Evolutionary conservation across 805 yeast genomes (phyloP).

Genomic region (Isabelozyma rhagii): DNA sequence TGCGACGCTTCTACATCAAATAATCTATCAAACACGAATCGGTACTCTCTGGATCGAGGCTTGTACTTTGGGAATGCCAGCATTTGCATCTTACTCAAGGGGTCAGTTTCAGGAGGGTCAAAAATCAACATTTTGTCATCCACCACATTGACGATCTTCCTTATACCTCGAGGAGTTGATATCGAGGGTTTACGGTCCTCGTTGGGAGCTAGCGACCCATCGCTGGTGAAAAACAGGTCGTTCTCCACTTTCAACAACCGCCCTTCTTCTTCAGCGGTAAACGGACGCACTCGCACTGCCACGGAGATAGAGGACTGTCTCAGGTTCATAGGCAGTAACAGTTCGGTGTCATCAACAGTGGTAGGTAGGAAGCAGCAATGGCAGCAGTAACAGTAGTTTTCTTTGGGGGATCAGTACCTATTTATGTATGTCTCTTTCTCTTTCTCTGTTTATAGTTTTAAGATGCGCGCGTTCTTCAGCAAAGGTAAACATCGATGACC

Average conservation of each 20-base stretch:
- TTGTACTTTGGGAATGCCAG: slow-evolving; percentile 37
- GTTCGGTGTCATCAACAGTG: no score
- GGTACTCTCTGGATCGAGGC: slow-evolving; percentile 62
- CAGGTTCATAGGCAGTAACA: background rate
- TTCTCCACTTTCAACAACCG: slow-evolving; percentile 41
- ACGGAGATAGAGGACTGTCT: slow-evolving; percentile 65
- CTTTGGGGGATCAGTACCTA: no score
- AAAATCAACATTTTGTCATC: slow-evolving; percentile 84
- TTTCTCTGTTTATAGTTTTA: background rate
- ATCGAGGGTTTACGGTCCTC: slow-evolving; percentile 1
- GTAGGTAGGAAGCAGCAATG: no score
- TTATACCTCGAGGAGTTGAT: slow-evolving; percentile 46
- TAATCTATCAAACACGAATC: slow-evolving; percentile 77
- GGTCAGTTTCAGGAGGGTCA: slow-evolving; percentile 77
- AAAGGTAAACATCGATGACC: background rate
- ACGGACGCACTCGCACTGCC: slow-evolving; percentile 82
- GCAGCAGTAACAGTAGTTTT: no score
- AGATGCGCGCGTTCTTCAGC: background rate
- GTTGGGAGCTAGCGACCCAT: slow-evolving; percentile 44
- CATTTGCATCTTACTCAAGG: slow-evolving; percentile 49
- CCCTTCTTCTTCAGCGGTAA: slow-evolving; percentile 56
- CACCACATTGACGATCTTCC: slow-evolving; percentile 73
- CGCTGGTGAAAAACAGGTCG: slow-evolving; percentile 47
- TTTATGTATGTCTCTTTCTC: background rate
- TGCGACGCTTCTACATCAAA: slow-evolving; percentile 69